phyloP scores from a whole-genome alignment of 108 stramenopile species.

The Conticribra weissflogii region DNA sequence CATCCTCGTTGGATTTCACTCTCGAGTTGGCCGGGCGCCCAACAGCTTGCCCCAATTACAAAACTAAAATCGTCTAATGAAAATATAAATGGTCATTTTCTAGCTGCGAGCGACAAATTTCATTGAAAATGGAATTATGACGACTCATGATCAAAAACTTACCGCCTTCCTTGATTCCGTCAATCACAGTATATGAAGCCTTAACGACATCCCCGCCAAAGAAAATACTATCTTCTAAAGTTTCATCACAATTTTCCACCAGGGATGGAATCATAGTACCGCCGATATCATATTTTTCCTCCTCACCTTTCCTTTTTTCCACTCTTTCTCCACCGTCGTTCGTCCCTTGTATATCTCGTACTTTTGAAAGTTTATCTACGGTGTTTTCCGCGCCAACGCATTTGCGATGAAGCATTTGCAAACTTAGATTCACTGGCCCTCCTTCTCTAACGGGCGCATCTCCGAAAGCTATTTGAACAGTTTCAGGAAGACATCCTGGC shows the following conservation, averaged over 20 bases:
- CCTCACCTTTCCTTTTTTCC: neutral
- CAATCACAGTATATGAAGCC: slow-evolving; percentile 63
- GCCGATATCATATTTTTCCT: slow-evolving; percentile 41
- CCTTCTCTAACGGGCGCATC: slow-evolving; percentile 68
- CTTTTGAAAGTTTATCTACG: neutral
- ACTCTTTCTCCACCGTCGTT: neutral
- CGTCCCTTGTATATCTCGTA: neutral
- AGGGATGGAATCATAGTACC: slow-evolving; percentile 61
- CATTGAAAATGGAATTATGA: too few relatives aligned
- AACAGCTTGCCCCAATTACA: slow-evolving; percentile 77
- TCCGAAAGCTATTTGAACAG: slow-evolving; percentile 62
- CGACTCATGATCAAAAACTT: neutral
- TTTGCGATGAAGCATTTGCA: slow-evolving; percentile 78
- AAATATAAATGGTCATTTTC: too few relatives aligned
- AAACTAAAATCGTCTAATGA: slow-evolving; percentile 82
- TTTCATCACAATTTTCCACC: slow-evolving; percentile 6
- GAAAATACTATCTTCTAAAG: slow-evolving; percentile 58
- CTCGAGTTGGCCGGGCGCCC: slow-evolving; percentile 78
- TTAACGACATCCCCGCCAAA: slow-evolving; percentile 73
- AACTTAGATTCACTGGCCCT: slow-evolving; percentile 77
- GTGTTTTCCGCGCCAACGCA: slow-evolving; percentile 4
- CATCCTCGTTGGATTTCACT: slow-evolving; percentile 79
- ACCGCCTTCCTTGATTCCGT: slow-evolving; percentile 48
- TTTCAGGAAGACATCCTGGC: slow-evolving; percentile 44
- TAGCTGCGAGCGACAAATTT: too few relatives aligned